Evolutionary conservation across 225 moss, liverwort and hornwort genomes (phyloP).

Genomic region (Sphagnum contortum): DNA sequence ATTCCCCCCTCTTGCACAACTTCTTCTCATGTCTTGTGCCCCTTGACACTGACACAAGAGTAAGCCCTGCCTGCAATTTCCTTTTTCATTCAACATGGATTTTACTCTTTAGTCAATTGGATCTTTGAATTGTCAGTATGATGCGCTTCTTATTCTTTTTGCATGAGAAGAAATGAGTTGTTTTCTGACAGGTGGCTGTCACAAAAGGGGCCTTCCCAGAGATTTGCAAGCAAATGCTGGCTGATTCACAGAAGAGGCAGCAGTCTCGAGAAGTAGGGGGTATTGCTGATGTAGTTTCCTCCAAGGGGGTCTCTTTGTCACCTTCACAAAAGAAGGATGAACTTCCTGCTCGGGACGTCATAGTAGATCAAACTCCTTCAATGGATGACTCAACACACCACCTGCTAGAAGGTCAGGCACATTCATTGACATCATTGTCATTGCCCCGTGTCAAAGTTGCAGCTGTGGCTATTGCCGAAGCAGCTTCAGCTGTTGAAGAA

Average conservation of each 20-base stretch:
- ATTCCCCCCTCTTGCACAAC: conserved; percentile 87
- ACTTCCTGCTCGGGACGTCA: conserved; percentile 20
- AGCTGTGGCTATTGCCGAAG: conserved; percentile 78
- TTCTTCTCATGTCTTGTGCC: conserved; percentile 91
- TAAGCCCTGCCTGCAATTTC: conserved; percentile 20
- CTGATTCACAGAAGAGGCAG: conserved; percentile 35
- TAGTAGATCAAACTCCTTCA: conserved; percentile 24
- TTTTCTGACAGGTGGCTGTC: conserved; percentile 60
- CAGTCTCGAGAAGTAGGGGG: conserved; percentile 36
- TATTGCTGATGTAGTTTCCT: conserved; percentile 39
- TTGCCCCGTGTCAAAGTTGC: conserved; percentile 85
- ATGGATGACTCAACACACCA: conserved; percentile 10
- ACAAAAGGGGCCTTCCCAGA: conserved; percentile 76
- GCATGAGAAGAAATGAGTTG: too few relatives aligned
- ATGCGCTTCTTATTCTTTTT: too few relatives aligned
- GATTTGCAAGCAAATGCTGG: conserved; percentile 87
- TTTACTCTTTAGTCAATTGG: too few relatives aligned
- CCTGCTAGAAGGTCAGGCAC: conserved; percentile 11
- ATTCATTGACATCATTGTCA: conserved; percentile 10
- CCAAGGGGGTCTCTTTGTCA: conserved; percentile 21
- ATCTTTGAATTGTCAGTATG: too few relatives aligned
- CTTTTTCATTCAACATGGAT: background rate
- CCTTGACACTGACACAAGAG: conserved; percentile 89
- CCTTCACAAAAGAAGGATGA: conserved; percentile 29
- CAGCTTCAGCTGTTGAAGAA: conserved; percentile 47